A percentile compares a stretch with the other conserved stretches of the same genome.
Evolutionary conservation across 257 asterid species (phyloP).

Genomic region (Lantana camara): DNA sequence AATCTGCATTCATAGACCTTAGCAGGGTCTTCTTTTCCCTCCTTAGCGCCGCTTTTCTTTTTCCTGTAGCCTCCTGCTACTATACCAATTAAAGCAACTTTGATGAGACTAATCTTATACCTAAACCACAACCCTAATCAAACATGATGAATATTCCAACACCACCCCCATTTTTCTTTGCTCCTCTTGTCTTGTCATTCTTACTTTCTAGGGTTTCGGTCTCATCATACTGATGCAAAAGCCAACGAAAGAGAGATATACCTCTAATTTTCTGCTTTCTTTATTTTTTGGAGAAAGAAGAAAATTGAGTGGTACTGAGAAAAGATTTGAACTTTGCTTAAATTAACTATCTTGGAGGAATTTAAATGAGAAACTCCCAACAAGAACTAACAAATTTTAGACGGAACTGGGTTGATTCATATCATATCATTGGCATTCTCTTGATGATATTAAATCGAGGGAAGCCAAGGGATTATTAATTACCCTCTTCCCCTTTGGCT

Average conservation of each 20-base stretch:
- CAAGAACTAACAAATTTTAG: neutral
- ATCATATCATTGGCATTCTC: neutral
- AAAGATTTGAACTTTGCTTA: neutral
- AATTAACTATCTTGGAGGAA: neutral
- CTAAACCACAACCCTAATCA: slow-evolving; percentile 23
- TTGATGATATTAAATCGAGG: neutral
- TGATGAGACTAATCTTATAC: slow-evolving; percentile 49
- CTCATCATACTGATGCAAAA: slow-evolving; percentile 31
- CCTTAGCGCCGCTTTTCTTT: slow-evolving; percentile 86
- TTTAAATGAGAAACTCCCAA: neutral
- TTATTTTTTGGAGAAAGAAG: neutral
- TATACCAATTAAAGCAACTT: slow-evolving; percentile 53
- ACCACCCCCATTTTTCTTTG: neutral
- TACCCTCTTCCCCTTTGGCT: neutral
- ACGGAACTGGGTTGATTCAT: neutral
- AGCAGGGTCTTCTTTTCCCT: slow-evolving; percentile 50
- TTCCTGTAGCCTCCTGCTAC: slow-evolving; percentile 49
- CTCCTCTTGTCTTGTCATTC: slow-evolving; percentile 37
- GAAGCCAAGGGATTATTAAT: neutral
- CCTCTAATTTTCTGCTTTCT: too few species aligned
- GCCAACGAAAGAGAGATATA: slow-evolving; percentile 16
- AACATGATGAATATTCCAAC: slow-evolving; percentile 18
- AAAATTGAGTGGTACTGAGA: neutral
- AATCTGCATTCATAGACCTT: slow-evolving; percentile 98
- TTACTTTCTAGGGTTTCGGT: slow-evolving; percentile 49